Conservation (phyloP, 495 filamentous ascomycete species). For the Penicillium paxilli region DNA sequence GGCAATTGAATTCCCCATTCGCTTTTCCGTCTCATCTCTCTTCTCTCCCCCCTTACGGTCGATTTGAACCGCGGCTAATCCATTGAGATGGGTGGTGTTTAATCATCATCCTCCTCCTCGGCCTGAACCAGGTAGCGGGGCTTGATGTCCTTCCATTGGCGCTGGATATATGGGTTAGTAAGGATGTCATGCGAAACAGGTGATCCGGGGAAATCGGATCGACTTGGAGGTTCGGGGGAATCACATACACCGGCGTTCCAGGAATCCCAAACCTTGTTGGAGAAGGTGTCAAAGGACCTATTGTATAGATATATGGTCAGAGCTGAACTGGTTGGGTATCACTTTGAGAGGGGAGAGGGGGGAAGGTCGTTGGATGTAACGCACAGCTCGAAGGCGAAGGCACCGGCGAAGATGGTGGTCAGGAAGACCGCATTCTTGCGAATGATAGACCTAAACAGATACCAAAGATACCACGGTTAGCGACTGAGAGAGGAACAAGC, state of each 20-base stretch:
- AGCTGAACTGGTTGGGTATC: not conserved
- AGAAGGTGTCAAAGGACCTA: constrained; percentile 74
- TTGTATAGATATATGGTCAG: constrained; percentile 18
- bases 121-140: constrained; percentile 70
- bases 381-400: constrained; percentile 94
- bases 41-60: constrained; percentile 14
- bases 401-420: constrained; percentile 76
- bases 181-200: constrained; percentile 3
- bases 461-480: constrained; percentile 23
- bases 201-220: constrained; percentile 2
- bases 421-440: constrained; percentile 84
- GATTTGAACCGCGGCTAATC: constrained; percentile 2
- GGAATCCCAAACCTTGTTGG: constrained; percentile 85
- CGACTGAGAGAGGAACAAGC: constrained; percentile 12
- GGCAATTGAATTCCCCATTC: constrained; percentile 8
- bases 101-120: constrained; percentile 58
- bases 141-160: constrained; percentile 99
- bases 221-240: not conserved
- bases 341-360: not conserved
- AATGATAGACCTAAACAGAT: constrained; percentile 68
- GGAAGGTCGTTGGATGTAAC: constrained; percentile 31
- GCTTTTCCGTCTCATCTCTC: constrained; percentile 15
- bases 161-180: constrained; percentile 57
- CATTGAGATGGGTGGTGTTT: constrained; percentile 25
- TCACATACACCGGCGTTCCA: constrained; percentile 83